Base-by-base conservation (phyloP, 2,329 filamentous ascomycete species). In the Parascedosporium putredinis region DNA sequence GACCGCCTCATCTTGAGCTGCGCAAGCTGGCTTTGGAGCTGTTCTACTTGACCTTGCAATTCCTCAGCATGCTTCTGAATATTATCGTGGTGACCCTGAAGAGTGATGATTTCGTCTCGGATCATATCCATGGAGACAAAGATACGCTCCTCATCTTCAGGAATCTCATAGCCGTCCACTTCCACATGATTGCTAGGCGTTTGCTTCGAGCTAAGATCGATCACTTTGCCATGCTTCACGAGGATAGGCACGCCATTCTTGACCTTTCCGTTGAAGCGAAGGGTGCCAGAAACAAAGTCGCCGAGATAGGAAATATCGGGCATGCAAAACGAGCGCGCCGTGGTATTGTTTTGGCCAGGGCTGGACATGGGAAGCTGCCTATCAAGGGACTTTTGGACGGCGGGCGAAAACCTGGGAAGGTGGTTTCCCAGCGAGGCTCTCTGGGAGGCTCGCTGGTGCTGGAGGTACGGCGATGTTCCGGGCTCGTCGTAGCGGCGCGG, bases 101-200 rank as follows among this genome's bases (percentile, higher is more conserved):
- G 66, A 51, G 72, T 72, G 47, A 74, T 61, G 40, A 78, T 75
- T 58, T 79, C 75, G 38, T 77, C 71, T 34, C 75, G 73, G 64
- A 79, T 76, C 72, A 78, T 78, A 72, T 79, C 76, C 68, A 79
- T 70, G 7, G 76, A 79, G 36, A 79, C 75, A 54, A 79, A 78
- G 25, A 79, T 78, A 55, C 73, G 71, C 59, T 77, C 71, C 55
- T 79, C 76, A 40, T 77, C 75, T 50, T 73, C 66, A 3, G 74
- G 70, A 7, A 79, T 62, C 45, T 70, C 65, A 18, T 79, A 58
- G 6, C 65, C 70, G 50, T 76, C 73, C n/a, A 79, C 65, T 24
- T 73, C 67, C 34, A 66, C 72, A 52, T 79, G 73, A 12, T 66
- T 53, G 7, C 64, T 61, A 2, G 64, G 59, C 6, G 65, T 64